Percentiles rank a stretch among this genome's conserved stretches.
Conservation (phyloP, 192 early-diverging fungal species). For the Backusella morwellensis region DNA sequence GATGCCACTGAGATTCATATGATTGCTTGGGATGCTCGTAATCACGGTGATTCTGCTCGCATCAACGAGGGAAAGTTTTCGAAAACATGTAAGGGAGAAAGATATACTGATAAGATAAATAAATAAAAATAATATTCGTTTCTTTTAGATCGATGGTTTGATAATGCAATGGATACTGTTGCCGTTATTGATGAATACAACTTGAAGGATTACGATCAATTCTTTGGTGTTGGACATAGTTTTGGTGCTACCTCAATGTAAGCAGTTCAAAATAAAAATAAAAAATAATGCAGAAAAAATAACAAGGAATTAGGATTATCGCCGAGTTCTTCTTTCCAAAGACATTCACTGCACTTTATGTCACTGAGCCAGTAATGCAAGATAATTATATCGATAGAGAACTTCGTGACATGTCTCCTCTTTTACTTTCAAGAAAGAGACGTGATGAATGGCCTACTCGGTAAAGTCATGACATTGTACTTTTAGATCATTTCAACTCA, state of each 20-base stretch:
- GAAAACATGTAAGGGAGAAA: conserved; percentile 32
- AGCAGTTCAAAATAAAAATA: neutral
- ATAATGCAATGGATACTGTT: conserved; percentile 46
- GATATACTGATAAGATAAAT: neutral
- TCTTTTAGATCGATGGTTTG: conserved; percentile 49
- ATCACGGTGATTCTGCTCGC: conserved; percentile 57
- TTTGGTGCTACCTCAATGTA: conserved; percentile 40
- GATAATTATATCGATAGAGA: conserved; percentile 21
- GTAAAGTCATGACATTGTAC: conserved; percentile 18
- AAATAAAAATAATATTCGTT: neutral
- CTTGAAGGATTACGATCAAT: conserved; percentile 18
- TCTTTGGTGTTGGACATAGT: conserved; percentile 62
- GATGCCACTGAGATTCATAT: conserved; percentile 29
- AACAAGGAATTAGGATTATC: conserved; percentile 1
- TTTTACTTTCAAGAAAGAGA: conserved; percentile 41
- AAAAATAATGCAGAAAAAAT: neutral
- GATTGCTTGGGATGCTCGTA: conserved; percentile 52
- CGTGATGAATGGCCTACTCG: conserved; percentile 45
- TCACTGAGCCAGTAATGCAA: conserved; percentile 14
- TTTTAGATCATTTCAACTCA: neutral
- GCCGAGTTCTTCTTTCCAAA: conserved; percentile 19
- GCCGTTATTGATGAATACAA: conserved; percentile 42
- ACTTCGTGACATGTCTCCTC: conserved; percentile 32
- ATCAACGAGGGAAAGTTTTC: conserved; percentile 43
- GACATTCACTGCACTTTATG: conserved; percentile 4